Evolutionary conservation across 768 basidiomycete species (phyloP), one percentile per base, ranked within the genome.

Genomic region (Russula dissimulans): DNA sequence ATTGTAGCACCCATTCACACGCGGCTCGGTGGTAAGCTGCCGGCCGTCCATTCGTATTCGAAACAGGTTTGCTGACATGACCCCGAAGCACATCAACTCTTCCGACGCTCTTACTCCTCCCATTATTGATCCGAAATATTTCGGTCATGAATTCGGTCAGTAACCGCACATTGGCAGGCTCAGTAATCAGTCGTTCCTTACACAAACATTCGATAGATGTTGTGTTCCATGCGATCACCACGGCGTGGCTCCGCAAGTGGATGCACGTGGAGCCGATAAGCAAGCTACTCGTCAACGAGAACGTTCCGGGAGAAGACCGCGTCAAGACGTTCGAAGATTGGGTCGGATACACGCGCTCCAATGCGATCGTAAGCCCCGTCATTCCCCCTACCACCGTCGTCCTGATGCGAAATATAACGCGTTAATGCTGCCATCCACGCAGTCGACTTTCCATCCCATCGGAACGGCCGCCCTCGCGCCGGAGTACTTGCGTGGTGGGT

Each of bases 71-170:
- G 3, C 45, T 59, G 34, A 44, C n/a, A 17, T n/a, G 38, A 10
- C 10, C 31, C 31, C 18, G 29, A 38, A 68, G 67, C 66, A 69
- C 50, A 70, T 76, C 65, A 72, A 67, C 50, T 70, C 74, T 6
- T 67, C 71, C 3, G 66, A 68, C 58, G 67, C 74, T 10, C 72
- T 72, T 67, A 65, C 65, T 3, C 50, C 68, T 50, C 78, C 78
- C 1, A 50, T 66, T 7, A 77, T 80, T 64, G 74, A 80, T 64
- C 76, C 78, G 5, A 73, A 74, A 54, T 79, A 78, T 71, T 72
- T 72, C 26, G 60, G 58, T 10, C 14, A 49, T 34, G 38, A 47
- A 41, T 67, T 61, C 42, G 65, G 65, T 65, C 17, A 34, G 62
- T 18, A 4, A 11, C 18, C 3, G 10, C 12, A 15, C 11, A 42